These are phyloP conservation scores for Psophocarpus tetragonolobus DNA, from an alignment of 306 rosid species.

Conservation along the genomic window DNA sequence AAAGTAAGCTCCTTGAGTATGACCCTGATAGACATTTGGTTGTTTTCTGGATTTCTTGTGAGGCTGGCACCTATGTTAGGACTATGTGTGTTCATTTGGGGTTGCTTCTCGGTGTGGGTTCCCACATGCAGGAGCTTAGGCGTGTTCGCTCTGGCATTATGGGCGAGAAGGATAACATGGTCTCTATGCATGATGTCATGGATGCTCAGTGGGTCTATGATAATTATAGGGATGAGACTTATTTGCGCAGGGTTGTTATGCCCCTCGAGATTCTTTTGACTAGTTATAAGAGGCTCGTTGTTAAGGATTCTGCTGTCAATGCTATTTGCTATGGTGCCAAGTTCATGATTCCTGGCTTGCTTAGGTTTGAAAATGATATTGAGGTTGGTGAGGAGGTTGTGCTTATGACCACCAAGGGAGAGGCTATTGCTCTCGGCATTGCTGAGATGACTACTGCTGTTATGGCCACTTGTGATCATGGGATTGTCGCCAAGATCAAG, in stretches of 20 bases:
- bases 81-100: conserved; percentile 89
- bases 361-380: conserved; percentile 78
- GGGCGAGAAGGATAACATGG: conserved; percentile 93
- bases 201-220: conserved; percentile 87
- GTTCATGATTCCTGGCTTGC: conserved; percentile 84
- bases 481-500: conserved; percentile 81
- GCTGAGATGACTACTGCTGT: conserved; percentile 92
- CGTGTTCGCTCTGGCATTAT: conserved; percentile 80
- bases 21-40: conserved; percentile 72
- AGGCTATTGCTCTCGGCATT: conserved; percentile 82
- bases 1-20: conserved; percentile 85
- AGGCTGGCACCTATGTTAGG: conserved; percentile 88
- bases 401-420: conserved; percentile 84
- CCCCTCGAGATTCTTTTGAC: conserved; percentile 74
- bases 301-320: conserved; percentile 85
- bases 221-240: conserved; percentile 66
- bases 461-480: conserved; percentile 90
- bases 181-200: conserved; percentile 85
- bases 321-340: conserved; percentile 90
- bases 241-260: conserved; percentile 82
- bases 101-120: conserved; percentile 80
- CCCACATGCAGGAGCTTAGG: conserved; percentile 88
- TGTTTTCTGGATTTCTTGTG: conserved; percentile 51
- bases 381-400: conserved; percentile 85
- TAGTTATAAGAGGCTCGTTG: conserved; percentile 79